A percentile compares a stretch with the other conserved stretches of the same genome.
phyloP scores from a whole-genome alignment of 192 early-diverging fungal species.

The Podila horticola region DNA sequence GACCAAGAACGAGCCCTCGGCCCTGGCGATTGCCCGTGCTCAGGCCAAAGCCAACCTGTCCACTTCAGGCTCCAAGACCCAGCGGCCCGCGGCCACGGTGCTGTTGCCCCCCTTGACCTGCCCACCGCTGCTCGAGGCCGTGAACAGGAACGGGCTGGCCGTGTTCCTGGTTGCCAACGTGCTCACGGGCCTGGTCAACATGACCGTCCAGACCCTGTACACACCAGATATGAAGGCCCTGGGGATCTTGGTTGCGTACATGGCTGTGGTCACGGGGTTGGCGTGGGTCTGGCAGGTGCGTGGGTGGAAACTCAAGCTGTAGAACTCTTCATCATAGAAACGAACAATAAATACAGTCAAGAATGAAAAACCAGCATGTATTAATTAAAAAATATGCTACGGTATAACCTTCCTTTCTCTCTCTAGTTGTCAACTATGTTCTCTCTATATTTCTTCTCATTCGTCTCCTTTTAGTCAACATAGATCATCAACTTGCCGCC shows the following conservation, averaged over 20 bases:
- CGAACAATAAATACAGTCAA: too few species aligned
- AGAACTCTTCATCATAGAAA: neutral
- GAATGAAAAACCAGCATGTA: too few species aligned
- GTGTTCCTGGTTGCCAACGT: conserved; percentile 92
- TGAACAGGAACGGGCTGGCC: conserved; percentile 86
- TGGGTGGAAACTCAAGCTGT: conserved; percentile 53
- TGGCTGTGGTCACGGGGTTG: conserved; percentile 55
- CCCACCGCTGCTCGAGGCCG: conserved; percentile 70
- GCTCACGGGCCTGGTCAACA: conserved; percentile 87
- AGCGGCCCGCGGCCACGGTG: conserved; percentile 48
- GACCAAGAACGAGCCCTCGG: conserved; percentile 37
- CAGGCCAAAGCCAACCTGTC: conserved; percentile 53
- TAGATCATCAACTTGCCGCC: conserved; percentile 50
- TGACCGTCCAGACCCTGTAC: conserved; percentile 81
- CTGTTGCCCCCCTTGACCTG: conserved; percentile 54
- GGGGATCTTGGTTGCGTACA: conserved; percentile 64
- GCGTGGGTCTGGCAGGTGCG: conserved; percentile 40
- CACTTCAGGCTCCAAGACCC: conserved; percentile 43
- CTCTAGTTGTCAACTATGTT: neutral
- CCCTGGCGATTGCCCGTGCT: conserved; percentile 23
- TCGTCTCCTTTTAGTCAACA: conserved; percentile 9
- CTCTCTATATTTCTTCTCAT: neutral
- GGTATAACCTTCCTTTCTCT: neutral
- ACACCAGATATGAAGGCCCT: conserved; percentile 54
- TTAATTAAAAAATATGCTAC: too few species aligned